Percentiles rank a stretch among this genome's conserved stretches.
Evolutionary conservation across 2,329 filamentous ascomycete genomes (phyloP).

Genomic region (Xylaria sp.): DNA sequence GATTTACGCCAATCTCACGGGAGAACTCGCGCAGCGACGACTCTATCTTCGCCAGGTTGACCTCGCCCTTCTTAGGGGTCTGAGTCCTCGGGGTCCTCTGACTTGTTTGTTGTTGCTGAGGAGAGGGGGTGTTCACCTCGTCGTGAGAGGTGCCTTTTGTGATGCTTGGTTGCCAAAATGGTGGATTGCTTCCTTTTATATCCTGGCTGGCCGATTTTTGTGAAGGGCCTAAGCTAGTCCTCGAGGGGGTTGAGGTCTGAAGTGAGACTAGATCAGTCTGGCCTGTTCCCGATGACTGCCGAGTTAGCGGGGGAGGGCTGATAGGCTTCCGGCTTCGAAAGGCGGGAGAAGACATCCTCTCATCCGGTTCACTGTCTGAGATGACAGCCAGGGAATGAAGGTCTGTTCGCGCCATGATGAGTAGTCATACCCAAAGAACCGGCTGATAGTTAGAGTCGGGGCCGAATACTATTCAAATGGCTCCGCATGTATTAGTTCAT

Average conservation of each 20-base stretch:
- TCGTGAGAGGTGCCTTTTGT: conserved; percentile 34
- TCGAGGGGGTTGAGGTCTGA: conserved; percentile 40
- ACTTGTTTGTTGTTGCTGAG: conserved; percentile 37
- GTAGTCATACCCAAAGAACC: conserved; percentile 12
- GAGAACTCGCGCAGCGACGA: conserved; percentile 54
- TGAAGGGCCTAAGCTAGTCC: conserved; percentile 32
- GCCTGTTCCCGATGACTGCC: conserved; percentile 33
- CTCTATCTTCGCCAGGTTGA: conserved; percentile 59
- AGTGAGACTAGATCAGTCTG: conserved; percentile 35
- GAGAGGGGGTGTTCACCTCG: conserved; percentile 36
- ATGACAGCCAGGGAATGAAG: conserved; percentile 41
- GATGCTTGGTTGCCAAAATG: conserved; percentile 36
- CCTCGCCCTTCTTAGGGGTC: conserved; percentile 53
- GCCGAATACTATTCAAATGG: conserved; percentile 7
- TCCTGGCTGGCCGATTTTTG: conserved; percentile 41
- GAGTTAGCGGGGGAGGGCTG: conserved; percentile 37
- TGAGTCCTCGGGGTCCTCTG: conserved; percentile 49
- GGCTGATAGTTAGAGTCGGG: neutral
- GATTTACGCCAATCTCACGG: conserved; percentile 58
- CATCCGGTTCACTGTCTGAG: conserved; percentile 47
- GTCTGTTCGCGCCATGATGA: conserved; percentile 37
- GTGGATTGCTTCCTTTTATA: conserved; percentile 33
- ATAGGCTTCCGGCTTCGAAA: conserved; percentile 40
- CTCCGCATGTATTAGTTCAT: neutral
- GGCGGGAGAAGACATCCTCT: conserved; percentile 24